These are phyloP conservation scores for Hypholoma sublateritium DNA, from an alignment of 768 basidiomycete genomes.

Conservation along the genomic window DNA sequence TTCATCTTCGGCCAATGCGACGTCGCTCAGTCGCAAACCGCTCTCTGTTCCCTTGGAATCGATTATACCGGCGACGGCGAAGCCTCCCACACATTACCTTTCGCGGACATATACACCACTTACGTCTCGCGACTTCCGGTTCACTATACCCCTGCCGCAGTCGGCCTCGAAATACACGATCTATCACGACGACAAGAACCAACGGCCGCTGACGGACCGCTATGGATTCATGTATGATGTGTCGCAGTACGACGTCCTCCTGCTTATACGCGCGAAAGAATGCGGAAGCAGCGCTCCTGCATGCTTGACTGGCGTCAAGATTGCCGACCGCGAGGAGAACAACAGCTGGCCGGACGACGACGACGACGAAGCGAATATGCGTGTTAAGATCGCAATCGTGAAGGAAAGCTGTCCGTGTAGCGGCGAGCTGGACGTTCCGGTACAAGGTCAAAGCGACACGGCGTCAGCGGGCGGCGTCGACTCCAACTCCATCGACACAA, in stretches of 20 bases:
- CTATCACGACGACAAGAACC: conserved; percentile 50
- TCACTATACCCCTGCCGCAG: conserved; percentile 60
- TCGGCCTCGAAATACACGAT: conserved; percentile 48
- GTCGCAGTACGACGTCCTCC: conserved; percentile 74
- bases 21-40: conserved; percentile 25
- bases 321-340: conserved; percentile 79
- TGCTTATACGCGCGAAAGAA: conserved; percentile 71
- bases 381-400: conserved; percentile 42
- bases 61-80: conserved; percentile 77
- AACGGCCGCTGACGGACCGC: conserved; percentile 74
- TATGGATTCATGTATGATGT: conserved; percentile 93
- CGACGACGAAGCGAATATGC: conserved; percentile 30
- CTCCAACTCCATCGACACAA: conserved; percentile 29
- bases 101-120: conserved; percentile 73
- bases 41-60: conserved; percentile 72
- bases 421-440: conserved; percentile 28
- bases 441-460: conserved; percentile 13
- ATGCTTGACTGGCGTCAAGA: conserved; percentile 84
- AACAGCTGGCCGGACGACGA: conserved; percentile 75
- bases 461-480: conserved; percentile 10
- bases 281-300: conserved; percentile 79
- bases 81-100: conserved; percentile 84
- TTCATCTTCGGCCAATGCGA: conserved; percentile 9
- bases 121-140: conserved; percentile 72
- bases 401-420: conserved; percentile 46